A percentile compares a stretch with the other conserved stretches of the same genome.
Conservation (phyloP, 2,329 filamentous ascomycete genomes). For the Fusarium foetens region DNA sequence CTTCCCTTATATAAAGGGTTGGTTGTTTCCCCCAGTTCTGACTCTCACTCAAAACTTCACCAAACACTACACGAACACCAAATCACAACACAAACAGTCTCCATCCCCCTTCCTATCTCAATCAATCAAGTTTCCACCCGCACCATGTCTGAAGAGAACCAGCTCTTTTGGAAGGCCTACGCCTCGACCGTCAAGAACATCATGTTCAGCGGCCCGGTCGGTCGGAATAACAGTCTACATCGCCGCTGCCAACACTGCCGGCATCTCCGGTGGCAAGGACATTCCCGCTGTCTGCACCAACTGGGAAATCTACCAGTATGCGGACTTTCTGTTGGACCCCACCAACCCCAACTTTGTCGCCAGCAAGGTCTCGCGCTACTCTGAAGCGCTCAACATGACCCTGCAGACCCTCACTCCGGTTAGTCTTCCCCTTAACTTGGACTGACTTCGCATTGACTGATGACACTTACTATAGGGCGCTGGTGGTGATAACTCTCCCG, state of each 20-base stretch:
- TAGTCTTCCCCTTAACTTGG: accelerated
- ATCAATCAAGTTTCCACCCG: accelerated
- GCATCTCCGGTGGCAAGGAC: neutral
- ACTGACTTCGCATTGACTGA: accelerated
- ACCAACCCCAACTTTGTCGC: neutral
- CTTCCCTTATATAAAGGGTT: neutral
- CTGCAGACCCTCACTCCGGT: neutral
- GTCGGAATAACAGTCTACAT: neutral
- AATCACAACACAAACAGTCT: neutral
- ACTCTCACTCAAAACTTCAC: neutral
- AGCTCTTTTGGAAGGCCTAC: neutral
- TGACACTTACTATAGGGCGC: accelerated
- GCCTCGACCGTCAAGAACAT: neutral
- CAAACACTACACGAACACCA: neutral
- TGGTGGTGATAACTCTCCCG: neutral
- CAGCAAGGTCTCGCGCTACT: neutral
- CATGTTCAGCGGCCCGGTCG: neutral
- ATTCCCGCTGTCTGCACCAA: neutral
- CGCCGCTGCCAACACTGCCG: neutral
- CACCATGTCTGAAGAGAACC: neutral
- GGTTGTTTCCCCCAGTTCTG: accelerated
- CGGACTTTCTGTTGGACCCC: neutral
- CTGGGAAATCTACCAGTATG: neutral
- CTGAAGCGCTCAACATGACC: neutral
- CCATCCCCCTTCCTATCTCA: neutral